Evolutionary conservation across 768 basidiomycete species (phyloP).

Genomic region (Clathrus columnatus): DNA sequence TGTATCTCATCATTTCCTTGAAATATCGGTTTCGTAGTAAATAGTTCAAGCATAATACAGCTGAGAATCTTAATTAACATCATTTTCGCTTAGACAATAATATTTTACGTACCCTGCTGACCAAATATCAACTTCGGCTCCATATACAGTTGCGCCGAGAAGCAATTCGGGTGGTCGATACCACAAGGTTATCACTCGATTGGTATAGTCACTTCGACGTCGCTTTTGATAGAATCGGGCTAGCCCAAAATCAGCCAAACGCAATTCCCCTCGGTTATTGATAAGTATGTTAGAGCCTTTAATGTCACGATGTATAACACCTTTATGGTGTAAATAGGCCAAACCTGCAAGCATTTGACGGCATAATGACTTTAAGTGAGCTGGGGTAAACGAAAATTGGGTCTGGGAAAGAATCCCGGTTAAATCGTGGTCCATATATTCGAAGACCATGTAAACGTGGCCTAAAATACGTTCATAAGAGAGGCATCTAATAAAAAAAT

Average conservation of each 20-base stretch:
- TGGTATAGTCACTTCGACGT: constrained; percentile 90
- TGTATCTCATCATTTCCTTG: constrained; percentile 98
- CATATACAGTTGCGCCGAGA: constrained; percentile 93
- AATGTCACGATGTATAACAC: constrained; percentile 96
- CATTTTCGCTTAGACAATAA: not conserved
- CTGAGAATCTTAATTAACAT: too few species aligned
- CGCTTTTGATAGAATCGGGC: constrained; percentile 94
- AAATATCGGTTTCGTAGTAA: constrained; percentile 92
- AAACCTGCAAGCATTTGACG: constrained; percentile 93
- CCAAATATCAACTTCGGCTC: constrained; percentile 99
- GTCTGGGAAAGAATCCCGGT: constrained; percentile 91
- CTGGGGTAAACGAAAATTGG: constrained; percentile 74
- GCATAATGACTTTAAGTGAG: constrained; percentile 91
- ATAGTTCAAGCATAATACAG: constrained; percentile 98
- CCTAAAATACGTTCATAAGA: constrained; percentile 37
- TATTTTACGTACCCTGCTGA: constrained; percentile 74
- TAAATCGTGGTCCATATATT: constrained; percentile 98
- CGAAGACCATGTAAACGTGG: constrained; percentile 97
- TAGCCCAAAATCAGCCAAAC: constrained; percentile 94
- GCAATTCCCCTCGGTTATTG: constrained; percentile 85
- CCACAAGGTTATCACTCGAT: constrained; percentile 98
- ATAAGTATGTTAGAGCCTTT: constrained; percentile 98
- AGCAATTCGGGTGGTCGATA: constrained; percentile 94
- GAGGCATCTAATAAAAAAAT: not conserved
- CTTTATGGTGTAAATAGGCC: constrained; percentile 90